These are phyloP conservation scores for Aspergillus japonicus DNA, from an alignment of 2,329 filamentous ascomycete species.

Conservation along the genomic window DNA sequence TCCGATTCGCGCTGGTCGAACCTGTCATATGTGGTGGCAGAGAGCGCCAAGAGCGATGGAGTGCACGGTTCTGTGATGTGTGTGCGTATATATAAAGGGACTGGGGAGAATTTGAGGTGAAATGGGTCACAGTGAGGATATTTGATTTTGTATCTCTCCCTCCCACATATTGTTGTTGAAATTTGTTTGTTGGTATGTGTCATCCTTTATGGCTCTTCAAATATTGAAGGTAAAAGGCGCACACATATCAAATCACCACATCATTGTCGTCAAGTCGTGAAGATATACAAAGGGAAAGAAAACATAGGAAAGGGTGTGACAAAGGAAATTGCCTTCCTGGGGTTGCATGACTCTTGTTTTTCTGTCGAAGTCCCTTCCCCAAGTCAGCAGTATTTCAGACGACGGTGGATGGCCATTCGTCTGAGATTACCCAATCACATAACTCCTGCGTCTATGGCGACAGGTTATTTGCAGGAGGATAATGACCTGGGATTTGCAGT, in stretches of 20 bases:
- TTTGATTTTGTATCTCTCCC: no score
- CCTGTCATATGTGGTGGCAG: not conserved
- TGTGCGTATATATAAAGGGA: not conserved
- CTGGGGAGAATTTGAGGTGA: not conserved
- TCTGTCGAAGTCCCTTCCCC: not conserved
- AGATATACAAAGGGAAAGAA: not conserved
- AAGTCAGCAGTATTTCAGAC: not conserved
- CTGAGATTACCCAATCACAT: not conserved
- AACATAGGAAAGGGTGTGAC: not conserved
- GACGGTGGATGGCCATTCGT: not conserved
- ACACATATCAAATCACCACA: not conserved
- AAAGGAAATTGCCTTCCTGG: not conserved
- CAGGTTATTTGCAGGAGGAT: constrained; percentile 30
- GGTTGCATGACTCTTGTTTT: not conserved
- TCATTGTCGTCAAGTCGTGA: not conserved
- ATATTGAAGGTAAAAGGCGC: not conserved
- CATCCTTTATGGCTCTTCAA: not conserved
- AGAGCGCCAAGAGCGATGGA: not conserved
- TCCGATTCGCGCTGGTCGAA: not conserved
- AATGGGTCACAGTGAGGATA: not conserved
- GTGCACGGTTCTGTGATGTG: not conserved
- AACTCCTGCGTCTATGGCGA: constrained; percentile 21
- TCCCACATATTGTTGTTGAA: not conserved
- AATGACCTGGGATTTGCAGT: constrained; percentile 38
- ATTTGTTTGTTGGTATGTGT: not conserved